Base-by-base conservation (phyloP, 2,329 filamentous ascomycete species). In the Pezicula radicicola region DNA sequence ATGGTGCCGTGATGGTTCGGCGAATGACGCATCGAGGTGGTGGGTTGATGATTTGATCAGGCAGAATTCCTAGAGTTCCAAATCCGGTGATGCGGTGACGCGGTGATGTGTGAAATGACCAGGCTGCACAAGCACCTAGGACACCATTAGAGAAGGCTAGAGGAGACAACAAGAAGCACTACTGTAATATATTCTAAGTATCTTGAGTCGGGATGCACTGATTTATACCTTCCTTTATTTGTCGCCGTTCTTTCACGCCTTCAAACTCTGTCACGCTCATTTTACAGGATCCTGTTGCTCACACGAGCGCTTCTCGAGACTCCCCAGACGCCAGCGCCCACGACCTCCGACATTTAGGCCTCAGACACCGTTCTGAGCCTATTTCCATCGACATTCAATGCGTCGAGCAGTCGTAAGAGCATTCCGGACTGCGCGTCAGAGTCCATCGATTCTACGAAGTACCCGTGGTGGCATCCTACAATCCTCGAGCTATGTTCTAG, bases 341-440 rank as follows among this genome's bases (percentile, higher is more conserved):
- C n/a, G 55, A 52, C 21, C 35, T 43, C 39, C 47, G 27, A 50
- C 33, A 40, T 40, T 46, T 36, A 30, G 51, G 53, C 46, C 51
- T 57, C 55, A 56, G 53, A 59, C 54, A 46, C 35, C 28, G 36
- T 39, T 48, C 53, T 43, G 44, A 54, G 46, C 37, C 41, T 44
- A 46, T n/a, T 36, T 55, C 28, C 41, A 56, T 30, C 36, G 53
- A 50, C 52, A 58, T 64, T 75, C 75, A 75, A 92, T 92, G 88
- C 87, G 87, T 82, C 87, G 85, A 73, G 86, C 81, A 71, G 81
- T 83, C 61, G 72, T 84, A 58, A 81, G 83, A 76, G 82, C 81
- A 65, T 75, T 88, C 69, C 83, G 87, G 75, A 83, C 84, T 66
- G 83, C 82, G 64, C 81, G 83, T 71, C 81, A 85, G 68, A 80